A percentile compares a stretch with the other conserved stretches of the same genome.
phyloP scores from a whole-genome alignment of 495 filamentous ascomycete genomes.

The Clavariopsis aquatica region DNA sequence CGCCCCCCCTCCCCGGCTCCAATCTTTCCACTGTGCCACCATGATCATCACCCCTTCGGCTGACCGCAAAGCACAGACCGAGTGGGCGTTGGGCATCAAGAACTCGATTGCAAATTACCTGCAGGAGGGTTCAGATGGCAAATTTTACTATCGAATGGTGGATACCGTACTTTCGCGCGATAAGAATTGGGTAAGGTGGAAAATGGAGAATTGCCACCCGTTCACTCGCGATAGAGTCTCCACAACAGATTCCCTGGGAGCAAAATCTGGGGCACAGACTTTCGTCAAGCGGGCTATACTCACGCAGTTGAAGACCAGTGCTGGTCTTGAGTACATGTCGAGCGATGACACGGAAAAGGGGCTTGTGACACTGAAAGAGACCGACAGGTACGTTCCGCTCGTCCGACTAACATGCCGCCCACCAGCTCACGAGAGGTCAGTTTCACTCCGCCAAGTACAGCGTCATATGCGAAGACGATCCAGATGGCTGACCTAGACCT shows the following conservation, averaged over 20 bases:
- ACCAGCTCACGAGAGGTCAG: constrained; percentile 41
- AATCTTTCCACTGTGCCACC: constrained; percentile 23
- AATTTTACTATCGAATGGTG: constrained; percentile 93
- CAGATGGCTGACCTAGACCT: constrained; percentile 76
- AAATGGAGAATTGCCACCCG: constrained; percentile 84
- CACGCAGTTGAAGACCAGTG: constrained; percentile 61
- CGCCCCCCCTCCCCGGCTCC: constrained; percentile 15
- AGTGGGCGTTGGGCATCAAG: constrained; percentile 77
- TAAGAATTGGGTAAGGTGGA: constrained; percentile 99
- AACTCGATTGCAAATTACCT: constrained; percentile 75
- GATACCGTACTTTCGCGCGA: constrained; percentile 92
- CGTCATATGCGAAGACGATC: constrained; percentile 58
- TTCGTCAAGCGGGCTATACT: constrained; percentile 47
- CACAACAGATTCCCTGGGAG: constrained; percentile 63
- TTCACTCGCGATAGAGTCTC: constrained; percentile 75
- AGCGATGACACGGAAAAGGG: constrained; percentile 57
- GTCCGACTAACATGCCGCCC: constrained; percentile 18
- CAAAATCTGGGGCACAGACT: constrained; percentile 66
- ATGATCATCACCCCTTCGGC: constrained; percentile 34
- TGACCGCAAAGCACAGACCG: constrained; percentile 49
- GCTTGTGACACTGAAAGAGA: constrained; percentile 60
- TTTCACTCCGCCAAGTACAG: constrained; percentile 55
- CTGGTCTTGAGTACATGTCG: constrained; percentile 74
- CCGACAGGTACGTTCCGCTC: constrained; percentile 52
- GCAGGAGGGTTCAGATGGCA: constrained; percentile 73